These are phyloP conservation scores for Aspergillus sp. DNA, from an alignment of 2,329 filamentous ascomycete species.

Conservation along the genomic window DNA sequence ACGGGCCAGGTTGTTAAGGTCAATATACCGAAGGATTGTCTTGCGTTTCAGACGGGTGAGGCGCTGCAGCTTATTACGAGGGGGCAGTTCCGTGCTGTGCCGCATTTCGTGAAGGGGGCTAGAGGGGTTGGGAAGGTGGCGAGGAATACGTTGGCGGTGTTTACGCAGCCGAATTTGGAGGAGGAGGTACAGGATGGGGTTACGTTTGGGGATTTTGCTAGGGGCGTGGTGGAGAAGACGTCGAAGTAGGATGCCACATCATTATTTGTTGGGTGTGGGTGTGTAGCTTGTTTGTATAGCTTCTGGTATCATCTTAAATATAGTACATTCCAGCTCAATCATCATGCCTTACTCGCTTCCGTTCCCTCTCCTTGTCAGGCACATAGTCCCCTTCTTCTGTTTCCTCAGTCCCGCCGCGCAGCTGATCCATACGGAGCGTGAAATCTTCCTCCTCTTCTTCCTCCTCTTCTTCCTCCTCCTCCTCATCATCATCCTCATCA, in stretches of 20 bases:
- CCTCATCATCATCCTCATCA: constrained; percentile 4
- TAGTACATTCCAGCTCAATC: not conserved
- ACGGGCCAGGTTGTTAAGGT: constrained; percentile 84
- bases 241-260: constrained; percentile 22
- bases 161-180: constrained; percentile 92
- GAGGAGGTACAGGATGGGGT: constrained; percentile 69
- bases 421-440: constrained; percentile 15
- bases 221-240: constrained; percentile 77
- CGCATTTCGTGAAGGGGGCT: constrained; percentile 88
- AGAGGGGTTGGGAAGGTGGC: constrained; percentile 62
- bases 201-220: constrained; percentile 72
- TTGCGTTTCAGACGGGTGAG: constrained; percentile 95
- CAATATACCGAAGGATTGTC: constrained; percentile 83
- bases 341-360: constrained; percentile 24
- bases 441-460: constrained; percentile 21
- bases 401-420: constrained; percentile 33
- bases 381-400: constrained; percentile 30
- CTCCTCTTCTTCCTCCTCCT: not conserved
- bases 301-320: not conserved
- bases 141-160: constrained; percentile 89
- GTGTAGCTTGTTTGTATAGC: constrained; percentile 11
- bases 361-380: constrained; percentile 15
- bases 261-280: not conserved
- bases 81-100: constrained; percentile 91
- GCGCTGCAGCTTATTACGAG: constrained; percentile 85